Evolutionary conservation across 441 rosid species (phyloP), one percentile per base, ranked within the genome.

Genomic region (Flueggea neowawraea): DNA sequence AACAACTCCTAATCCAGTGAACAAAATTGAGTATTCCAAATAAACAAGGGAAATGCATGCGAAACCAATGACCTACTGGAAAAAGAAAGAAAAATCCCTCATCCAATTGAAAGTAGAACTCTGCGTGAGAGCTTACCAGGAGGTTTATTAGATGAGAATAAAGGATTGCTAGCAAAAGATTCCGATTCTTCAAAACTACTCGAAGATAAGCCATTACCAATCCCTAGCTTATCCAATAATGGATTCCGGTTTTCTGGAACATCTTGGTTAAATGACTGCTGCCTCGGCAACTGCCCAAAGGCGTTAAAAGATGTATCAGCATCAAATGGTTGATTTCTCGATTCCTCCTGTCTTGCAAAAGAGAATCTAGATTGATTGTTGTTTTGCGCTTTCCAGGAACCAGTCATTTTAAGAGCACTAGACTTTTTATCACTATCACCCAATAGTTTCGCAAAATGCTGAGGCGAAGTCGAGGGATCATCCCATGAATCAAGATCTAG

Each of bases 341-440:
- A 60, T 53, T 82, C 93, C 55, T 85, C 97, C 55, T 85, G 88
- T 69, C 93, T 84, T 0, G 99, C 99, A 76, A 95, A 89, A 28
- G 98, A 95, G 78, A 95, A 91, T 79, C 95, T 85, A 58, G 99
- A 91, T 80, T 95, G 99, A 69, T 65, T 73, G 65, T 71, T 88
- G 65, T 76, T 81, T 56, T 80, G 90, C 22, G 52, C 75, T 78
- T 86, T 89, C 77, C 84, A 78, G 51, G 84, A 79, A 81, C 72
- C 67, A 4, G 86, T 67, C 63, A 73, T 55, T 63, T 69, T 80
- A 52, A 81, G 72, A 62, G 88, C 76, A 68, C 73, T 82, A 61
- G 83, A 67, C 49, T 75, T 80, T 65, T 64, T 77, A 58, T 88
- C 87, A 44, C 73, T 72, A 62, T 85, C 89, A 55, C 89, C 82